Conservation (phyloP, 31 red algal genomes). For the Odonthalia washingtoniensis region DNA sequence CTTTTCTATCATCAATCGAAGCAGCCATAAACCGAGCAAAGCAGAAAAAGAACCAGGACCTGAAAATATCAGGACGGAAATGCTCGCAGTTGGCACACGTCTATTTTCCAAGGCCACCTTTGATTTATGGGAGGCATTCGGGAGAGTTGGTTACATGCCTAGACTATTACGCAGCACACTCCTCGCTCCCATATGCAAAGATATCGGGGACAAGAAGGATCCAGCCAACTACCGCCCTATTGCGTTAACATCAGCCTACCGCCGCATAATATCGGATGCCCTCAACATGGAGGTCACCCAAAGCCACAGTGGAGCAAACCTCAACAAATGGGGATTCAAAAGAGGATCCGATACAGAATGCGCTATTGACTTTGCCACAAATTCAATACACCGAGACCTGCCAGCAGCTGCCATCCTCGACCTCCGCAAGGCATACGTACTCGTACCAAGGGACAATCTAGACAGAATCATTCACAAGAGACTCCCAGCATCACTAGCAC, state of each 20-base stretch:
- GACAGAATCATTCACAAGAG: not conserved
- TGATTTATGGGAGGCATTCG: not conserved
- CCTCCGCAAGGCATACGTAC: not conserved
- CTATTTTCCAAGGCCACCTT: not conserved
- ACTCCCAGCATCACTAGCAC: not conserved
- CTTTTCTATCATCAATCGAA: no score
- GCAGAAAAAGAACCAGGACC: not conserved
- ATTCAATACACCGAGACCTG: not conserved
- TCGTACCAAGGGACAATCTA: not conserved
- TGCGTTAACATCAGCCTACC: not conserved
- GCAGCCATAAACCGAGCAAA: no score
- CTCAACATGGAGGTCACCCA: not conserved
- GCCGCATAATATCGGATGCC: not conserved
- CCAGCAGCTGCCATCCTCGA: not conserved
- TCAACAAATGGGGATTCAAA: not conserved
- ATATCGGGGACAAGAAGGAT: not conserved
- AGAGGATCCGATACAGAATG: not conserved
- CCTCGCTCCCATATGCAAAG: not conserved
- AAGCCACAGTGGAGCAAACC: not conserved
- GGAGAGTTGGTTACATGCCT: not conserved
- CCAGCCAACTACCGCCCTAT: slow-evolving; percentile 5
- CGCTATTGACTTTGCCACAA: not conserved
- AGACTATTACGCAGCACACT: not conserved
- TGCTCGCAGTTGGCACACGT: not conserved
- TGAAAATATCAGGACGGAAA: not conserved